phyloP scores from a whole-genome alignment of 1,139 yeast genomes.

The Schizosaccharomyces versatilis region DNA sequence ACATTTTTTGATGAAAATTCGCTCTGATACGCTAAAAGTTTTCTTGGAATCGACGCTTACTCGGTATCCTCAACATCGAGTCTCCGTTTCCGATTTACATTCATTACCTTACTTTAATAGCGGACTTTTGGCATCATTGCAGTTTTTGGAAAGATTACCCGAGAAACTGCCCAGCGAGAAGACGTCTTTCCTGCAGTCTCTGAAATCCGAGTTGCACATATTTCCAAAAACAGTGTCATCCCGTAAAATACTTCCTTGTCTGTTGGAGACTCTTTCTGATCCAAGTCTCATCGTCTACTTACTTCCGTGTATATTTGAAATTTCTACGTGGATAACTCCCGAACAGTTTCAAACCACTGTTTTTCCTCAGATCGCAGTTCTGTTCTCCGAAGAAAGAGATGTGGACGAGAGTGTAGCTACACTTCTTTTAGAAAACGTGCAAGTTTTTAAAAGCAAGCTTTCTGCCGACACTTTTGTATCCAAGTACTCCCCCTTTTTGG shows the following conservation, averaged over 20 bases:
- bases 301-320: slow-evolving; percentile 35
- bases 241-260: slow-evolving; percentile 53
- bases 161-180: slow-evolving; percentile 54
- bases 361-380: slow-evolving; percentile 27
- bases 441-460: not conserved
- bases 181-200: slow-evolving; percentile 42
- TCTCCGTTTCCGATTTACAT: slow-evolving; percentile 28
- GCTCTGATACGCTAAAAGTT: not conserved
- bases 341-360: slow-evolving; percentile 58
- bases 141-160: slow-evolving; percentile 64
- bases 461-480: not conserved
- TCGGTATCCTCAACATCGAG: slow-evolving; percentile 23
- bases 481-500: not conserved
- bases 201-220: slow-evolving; percentile 35
- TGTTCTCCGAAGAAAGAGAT: slow-evolving; percentile 21
- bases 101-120: slow-evolving; percentile 50
- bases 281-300: slow-evolving; percentile 32
- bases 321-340: slow-evolving; percentile 48
- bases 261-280: slow-evolving; percentile 29
- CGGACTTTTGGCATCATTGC: slow-evolving; percentile 59
- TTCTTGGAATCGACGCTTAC: slow-evolving; percentile 25
- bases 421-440: not conserved
- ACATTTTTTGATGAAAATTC: not conserved
- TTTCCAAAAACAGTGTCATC: slow-evolving; percentile 52
- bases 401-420: slow-evolving; percentile 19